Evolutionary conservation across 306 rosid genomes (phyloP).

Genomic region (Dalbergia cultrata): DNA sequence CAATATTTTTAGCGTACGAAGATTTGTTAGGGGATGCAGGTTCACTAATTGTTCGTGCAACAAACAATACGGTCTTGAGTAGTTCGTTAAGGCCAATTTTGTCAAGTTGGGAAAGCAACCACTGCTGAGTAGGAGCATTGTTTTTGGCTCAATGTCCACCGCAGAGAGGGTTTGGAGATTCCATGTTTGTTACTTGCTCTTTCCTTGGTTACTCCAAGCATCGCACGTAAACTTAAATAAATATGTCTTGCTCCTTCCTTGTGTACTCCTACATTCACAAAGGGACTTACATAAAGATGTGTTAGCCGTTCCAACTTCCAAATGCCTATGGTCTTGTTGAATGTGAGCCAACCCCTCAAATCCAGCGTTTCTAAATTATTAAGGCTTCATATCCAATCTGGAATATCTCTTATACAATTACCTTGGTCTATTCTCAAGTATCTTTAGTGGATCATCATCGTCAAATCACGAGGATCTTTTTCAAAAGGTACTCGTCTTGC

Average conservation of each 20-base stretch:
- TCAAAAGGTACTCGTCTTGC: not conserved
- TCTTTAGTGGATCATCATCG: not conserved
- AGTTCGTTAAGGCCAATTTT: constrained; percentile 8
- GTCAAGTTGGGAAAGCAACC: constrained; percentile 2
- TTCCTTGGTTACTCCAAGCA: too few species aligned
- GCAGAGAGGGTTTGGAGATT: not conserved
- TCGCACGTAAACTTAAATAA: too few species aligned
- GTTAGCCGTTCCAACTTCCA: constrained; percentile 21
- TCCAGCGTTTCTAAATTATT: constrained; percentile 12
- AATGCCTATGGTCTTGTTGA: not conserved
- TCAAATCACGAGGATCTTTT: not conserved
- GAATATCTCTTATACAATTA: not conserved
- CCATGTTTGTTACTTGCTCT: not conserved
- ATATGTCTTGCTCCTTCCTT: too few species aligned
- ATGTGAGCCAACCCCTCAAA: not conserved
- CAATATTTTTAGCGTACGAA: not conserved
- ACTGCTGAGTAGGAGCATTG: not conserved
- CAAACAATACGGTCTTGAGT: too few species aligned
- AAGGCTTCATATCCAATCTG: constrained; percentile 13
- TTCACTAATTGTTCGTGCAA: not conserved
- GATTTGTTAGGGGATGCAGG: not conserved
- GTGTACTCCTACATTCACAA: not conserved
- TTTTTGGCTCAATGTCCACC: not conserved
- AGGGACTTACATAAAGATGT: not conserved
- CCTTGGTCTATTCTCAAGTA: not conserved